Evolutionary conservation across 305 asterid species (phyloP), one percentile per base, ranked within the genome.

Genomic region (Fraxinus baroniana): DNA sequence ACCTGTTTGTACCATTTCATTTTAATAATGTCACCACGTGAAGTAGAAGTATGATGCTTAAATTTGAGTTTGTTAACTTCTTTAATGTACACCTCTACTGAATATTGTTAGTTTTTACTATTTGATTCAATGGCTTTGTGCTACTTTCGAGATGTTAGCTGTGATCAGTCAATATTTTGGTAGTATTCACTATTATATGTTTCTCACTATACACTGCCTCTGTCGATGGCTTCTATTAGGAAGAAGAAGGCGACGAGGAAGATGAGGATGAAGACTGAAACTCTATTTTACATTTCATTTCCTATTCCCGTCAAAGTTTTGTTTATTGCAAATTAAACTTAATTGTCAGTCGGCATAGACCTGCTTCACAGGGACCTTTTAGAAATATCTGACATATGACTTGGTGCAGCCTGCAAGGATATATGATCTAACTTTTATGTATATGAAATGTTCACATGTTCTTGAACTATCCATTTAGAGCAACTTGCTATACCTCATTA

Each of bases 191-290:
- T 28, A 15, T 2, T 4, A 77, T 18, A 32, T 17, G 9, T 22
- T 12, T 60, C 44, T 66, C 52, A 2, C 60, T 49, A 35, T 33
- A 77, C 37, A 28, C 80, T 46, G 18, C 72, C 32, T 64, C 30
- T 20, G 41, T 44, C 7, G 36, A 5, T 60, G 17, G 3, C 35
- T 12, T 78, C 46, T 74, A 4, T n/a, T 72, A 84, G 87, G 89
- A 24, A 30, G 86, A 83, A 30, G 90, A 74, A 1, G 86, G 66
- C 3, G 87, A 81, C 1, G 90, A 83, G 3, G 86, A 81, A 3
- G 89, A 41, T 0, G 87, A 83, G 13, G 68, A 17, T 1, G 85
- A 82, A 3, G 60, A 77, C 44, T 85, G 78, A 84, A 68, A 35
- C 75, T 83, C 41, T 26, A 3, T 76, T 17, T 1, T 44, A 73